Percentiles rank a stretch among this genome's conserved stretches.
These are phyloP conservation scores for Suillus sp. DNA, from an alignment of 768 basidiomycete species.

Conservation along the genomic window DNA sequence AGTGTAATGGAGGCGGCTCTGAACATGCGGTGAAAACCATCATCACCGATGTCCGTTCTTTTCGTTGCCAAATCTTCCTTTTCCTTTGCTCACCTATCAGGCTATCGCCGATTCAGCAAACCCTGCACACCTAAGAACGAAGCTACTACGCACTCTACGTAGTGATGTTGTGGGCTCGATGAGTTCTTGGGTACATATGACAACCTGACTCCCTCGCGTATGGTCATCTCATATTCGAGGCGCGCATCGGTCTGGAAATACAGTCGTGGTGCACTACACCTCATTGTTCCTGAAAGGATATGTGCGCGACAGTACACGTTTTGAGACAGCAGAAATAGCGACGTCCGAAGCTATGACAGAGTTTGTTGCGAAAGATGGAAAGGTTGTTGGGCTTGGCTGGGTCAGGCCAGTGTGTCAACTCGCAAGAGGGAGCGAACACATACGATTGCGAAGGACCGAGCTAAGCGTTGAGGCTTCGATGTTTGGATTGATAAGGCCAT, in stretches of 20 bases:
- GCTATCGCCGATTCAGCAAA: neutral
- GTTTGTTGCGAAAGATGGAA: constrained; percentile 30
- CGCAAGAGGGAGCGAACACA: constrained; percentile 25
- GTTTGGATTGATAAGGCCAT: no score
- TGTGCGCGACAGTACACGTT: constrained; percentile 38
- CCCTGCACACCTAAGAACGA: neutral
- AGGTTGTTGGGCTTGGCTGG: constrained; percentile 34
- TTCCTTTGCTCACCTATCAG: neutral
- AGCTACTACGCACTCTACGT: neutral
- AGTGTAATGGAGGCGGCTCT: constrained; percentile 30
- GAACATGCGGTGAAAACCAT: constrained; percentile 7
- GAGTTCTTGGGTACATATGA: constrained; percentile 39
- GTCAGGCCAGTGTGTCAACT: constrained; percentile 16
- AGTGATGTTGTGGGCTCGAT: neutral
- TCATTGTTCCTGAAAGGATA: constrained; percentile 40
- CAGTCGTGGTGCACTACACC: constrained; percentile 26
- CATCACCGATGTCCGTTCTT: constrained; percentile 13
- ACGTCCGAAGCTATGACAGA: constrained; percentile 13
- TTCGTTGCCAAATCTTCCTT: neutral
- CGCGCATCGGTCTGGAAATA: constrained; percentile 18
- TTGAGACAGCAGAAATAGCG: constrained; percentile 26
- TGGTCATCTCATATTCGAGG: constrained; percentile 43
- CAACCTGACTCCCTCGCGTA: constrained; percentile 33
- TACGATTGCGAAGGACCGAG: constrained; percentile 25
- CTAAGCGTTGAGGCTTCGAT: no score